Conservation (phyloP, 768 basidiomycete species). For the Astraeus odoratus region DNA sequence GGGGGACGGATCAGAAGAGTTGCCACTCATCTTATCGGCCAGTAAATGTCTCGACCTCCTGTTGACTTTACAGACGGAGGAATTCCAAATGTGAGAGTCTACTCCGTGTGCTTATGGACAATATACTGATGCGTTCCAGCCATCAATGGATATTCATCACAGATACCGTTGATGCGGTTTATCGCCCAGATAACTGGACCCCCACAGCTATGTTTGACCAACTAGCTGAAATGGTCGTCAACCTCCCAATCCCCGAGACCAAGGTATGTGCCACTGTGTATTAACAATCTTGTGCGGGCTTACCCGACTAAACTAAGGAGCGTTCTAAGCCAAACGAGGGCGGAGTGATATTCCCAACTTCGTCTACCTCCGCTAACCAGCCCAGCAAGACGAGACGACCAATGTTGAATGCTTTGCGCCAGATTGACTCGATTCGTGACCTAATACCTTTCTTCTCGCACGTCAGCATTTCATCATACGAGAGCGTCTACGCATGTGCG, state of each 20-base stretch:
- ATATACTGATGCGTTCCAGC: constrained; percentile 30
- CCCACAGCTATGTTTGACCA: constrained; percentile 90
- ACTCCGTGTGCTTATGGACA: background rate
- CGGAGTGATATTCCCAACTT: constrained; percentile 16
- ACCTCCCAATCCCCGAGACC: constrained; percentile 44
- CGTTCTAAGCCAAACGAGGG: constrained; percentile 19
- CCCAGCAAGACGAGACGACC: constrained; percentile 61
- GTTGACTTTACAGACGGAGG: constrained; percentile 90
- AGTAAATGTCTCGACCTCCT: constrained; percentile 92
- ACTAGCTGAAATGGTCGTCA: constrained; percentile 75
- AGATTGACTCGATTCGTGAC: constrained; percentile 80
- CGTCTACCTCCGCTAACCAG: constrained; percentile 26
- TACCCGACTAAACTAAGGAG: constrained; percentile 23
- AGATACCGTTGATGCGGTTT: constrained; percentile 93
- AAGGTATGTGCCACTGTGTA: constrained; percentile 17
- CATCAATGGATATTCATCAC: constrained; percentile 99
- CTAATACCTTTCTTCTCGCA: constrained; percentile 87
- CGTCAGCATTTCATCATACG: constrained; percentile 84
- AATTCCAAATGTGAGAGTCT: constrained; percentile 83
- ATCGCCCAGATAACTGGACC: constrained; percentile 74
- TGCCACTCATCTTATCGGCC: constrained; percentile 78
- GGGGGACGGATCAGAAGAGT: constrained; percentile 76
- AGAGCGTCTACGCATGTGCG: constrained; percentile 79
- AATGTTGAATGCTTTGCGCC: constrained; percentile 56
- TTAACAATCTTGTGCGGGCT: too few species aligned